Evolutionary conservation across 176 grass and related monocot species (phyloP), one percentile per base, ranked within the genome.

Genomic region (Bothriochloa decipiens): DNA sequence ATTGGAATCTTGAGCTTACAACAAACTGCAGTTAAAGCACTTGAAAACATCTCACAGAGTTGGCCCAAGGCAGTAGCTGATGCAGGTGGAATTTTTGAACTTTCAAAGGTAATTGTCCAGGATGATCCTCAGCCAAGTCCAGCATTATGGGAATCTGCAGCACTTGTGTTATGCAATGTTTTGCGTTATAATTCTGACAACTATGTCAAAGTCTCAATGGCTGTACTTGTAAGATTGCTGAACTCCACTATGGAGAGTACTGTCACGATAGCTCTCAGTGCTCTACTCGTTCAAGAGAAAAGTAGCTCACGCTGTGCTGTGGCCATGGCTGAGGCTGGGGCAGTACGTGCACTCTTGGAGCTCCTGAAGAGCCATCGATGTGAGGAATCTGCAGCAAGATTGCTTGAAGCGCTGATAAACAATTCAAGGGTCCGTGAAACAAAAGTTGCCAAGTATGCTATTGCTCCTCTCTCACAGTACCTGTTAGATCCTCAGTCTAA

Each of bases 21-120:
- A 64, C 93, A 98, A 89, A 98, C 91, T 72, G 96, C 93, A 64
- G 90, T 98, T 74, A 95, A 93, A 89, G 96, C 93, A 60, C 96
- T 98, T 88, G 96, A 95, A 85, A 98, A 37, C 83, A 93, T 98
- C 67, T 95, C 93, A 53, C 74, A 90, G 57, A 98, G 91, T 86
- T 98, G 96, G 91, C 96, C 96, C 17, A 98, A 95, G 83, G 95
- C 87, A 87, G 91, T 98, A 47, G 95, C 95, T 68, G 95, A 95
- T 76, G 92, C 95, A 72, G 93, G 93, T 82, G 96, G 96, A 65
- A 95, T 98, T 78, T 95, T 89, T 85, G 96, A 98, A 88, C 89
- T 98, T 77, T 98, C 96, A 58, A 98, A 98, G 76, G 93, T 98
- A 65, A 95, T 98, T 86, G 89, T 95, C 77, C 96, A 95, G 82